Conservation (phyloP, 2,329 filamentous ascomycete genomes). For the Hypocrella siamensis region DNA sequence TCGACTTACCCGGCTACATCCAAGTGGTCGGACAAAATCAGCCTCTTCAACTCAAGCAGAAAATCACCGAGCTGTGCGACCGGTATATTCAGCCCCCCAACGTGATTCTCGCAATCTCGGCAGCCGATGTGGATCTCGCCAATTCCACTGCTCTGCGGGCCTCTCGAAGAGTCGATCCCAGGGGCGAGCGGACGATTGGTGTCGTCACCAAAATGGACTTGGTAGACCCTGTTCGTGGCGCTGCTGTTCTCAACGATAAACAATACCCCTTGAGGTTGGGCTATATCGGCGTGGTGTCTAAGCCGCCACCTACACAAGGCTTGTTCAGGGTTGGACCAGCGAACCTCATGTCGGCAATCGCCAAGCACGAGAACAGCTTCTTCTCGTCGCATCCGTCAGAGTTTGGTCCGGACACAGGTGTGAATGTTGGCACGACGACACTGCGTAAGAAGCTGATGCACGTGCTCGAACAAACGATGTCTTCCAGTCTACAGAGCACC, state of each 20-base stretch:
- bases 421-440: constrained; percentile 70
- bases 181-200: constrained; percentile 90
- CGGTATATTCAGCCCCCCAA: constrained; percentile 97
- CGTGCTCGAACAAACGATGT: constrained; percentile 94
- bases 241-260: constrained; percentile 64
- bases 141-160: constrained; percentile 89
- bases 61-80: constrained; percentile 90
- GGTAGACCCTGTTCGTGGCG: constrained; percentile 68
- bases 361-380: constrained; percentile 75
- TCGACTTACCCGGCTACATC: constrained; percentile 94
- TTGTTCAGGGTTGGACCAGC: constrained; percentile 72
- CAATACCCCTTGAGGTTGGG: constrained; percentile 92
- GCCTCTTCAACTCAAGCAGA: constrained; percentile 80
- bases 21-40: constrained; percentile 89
- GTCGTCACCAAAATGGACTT: constrained; percentile 99
- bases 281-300: constrained; percentile 89
- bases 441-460: constrained; percentile 94
- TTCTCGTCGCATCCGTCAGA: constrained; percentile 73
- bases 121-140: constrained; percentile 90
- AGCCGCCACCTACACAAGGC: constrained; percentile 51
- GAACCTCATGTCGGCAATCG: constrained; percentile 67
- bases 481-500: constrained; percentile 73
- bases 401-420: constrained; percentile 57
- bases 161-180: constrained; percentile 79
- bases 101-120: constrained; percentile 91